Evolutionary conservation across 192 early-diverging fungal genomes (phyloP).

Genomic region (Entomortierella lignicola): DNA sequence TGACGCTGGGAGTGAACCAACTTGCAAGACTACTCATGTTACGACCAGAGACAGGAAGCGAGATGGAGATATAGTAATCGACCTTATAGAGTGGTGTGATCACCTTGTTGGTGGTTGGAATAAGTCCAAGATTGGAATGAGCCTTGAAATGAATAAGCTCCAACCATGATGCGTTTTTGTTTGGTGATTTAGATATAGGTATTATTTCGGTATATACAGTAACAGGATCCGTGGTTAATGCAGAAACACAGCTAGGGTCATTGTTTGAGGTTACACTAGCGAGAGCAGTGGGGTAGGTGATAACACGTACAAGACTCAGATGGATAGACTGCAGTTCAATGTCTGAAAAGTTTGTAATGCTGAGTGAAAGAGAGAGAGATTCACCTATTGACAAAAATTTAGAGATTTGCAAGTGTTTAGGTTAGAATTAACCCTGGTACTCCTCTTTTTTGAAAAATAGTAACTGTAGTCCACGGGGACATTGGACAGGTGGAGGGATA

Average conservation of each 20-base stretch:
- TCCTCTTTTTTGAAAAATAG: conserved; percentile 4
- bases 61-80: conserved; percentile 42
- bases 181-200: conserved; percentile 26
- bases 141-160: conserved; percentile 34
- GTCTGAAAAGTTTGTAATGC: conserved; percentile 36
- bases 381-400: conserved; percentile 21
- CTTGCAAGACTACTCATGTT: conserved; percentile 28
- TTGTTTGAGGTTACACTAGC: not conserved
- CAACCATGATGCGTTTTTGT: conserved; percentile 35
- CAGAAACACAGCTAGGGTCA: not conserved
- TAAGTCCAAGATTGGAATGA: conserved; percentile 32
- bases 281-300: conserved; percentile 29
- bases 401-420: too few relatives aligned
- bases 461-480: conserved; percentile 39
- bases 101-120: conserved; percentile 47
- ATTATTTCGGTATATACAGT: conserved; percentile 30
- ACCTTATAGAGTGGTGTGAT: conserved; percentile 49
- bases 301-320: conserved; percentile 32
- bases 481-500: not conserved
- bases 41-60: conserved; percentile 32
- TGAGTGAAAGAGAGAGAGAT: conserved; percentile 25
- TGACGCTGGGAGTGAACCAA: conserved; percentile 41
- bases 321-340: conserved; percentile 32
- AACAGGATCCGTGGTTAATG: conserved; percentile 13
- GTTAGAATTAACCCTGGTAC: too few relatives aligned